Evolutionary conservation across 2,329 filamentous ascomycete genomes (phyloP), one percentile per base, ranked within the genome.

Genomic region (Cladosporium sp.): DNA sequence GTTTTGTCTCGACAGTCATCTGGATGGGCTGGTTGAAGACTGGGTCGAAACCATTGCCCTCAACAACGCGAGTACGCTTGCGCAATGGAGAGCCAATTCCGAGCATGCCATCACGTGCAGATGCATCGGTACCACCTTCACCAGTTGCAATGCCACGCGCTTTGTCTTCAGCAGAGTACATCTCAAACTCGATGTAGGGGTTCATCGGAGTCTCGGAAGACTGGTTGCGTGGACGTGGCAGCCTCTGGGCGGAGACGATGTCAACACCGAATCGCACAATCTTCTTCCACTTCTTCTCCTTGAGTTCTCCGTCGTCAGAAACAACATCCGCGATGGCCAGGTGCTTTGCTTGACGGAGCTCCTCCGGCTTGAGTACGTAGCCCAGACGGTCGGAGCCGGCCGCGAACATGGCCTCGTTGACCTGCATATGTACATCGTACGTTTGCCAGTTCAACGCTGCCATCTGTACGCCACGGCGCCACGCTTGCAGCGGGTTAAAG

Each of bases 391-490:
- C 95, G 14, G 86, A 89, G 51, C 92, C 92, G 65, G 92, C 91
- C 56, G 93, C 91, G 76, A 97, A 99, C 95, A 99, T 98, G 74
- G 95, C 95, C 71, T 95, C 91, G 76, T 98, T 98, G 77, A 98
- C 85, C 76, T 98, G 94, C 86, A 97, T 95, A 54, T 93, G 92
- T 21, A 96, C 84, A 75, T 98, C 95, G 74, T 96, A 97, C 0
- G 93, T 98, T 79, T 99, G 95, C 94, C 95, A 98, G 79, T 99
- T 99, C 68, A 98, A 84, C 0, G 95, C 95, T 16, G 91, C 93
- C 94, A 99, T 98, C 79, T 99, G 95, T 21, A 97, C 95, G 34
- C 95, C 95, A 51, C 92, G 89, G 60, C 94, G 89, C 95, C 95
- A 99, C 76, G 95, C 96, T 68, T 90, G 89, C 69, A 97, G 86